phyloP scores from a whole-genome alignment of 106 monocot genomes.

The Dendrobium catenatum region DNA sequence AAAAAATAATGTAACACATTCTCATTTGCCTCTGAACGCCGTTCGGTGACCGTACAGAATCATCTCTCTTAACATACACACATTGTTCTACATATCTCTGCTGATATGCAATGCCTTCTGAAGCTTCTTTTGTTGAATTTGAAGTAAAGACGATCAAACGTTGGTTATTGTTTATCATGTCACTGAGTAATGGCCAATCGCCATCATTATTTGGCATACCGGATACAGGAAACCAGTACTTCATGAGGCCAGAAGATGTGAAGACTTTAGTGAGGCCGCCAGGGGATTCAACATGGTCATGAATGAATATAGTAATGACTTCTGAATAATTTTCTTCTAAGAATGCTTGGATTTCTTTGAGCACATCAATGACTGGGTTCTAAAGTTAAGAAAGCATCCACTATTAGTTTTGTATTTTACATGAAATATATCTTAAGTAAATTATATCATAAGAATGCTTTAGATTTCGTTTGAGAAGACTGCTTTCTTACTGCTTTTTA shows the following conservation, averaged over 20 bases:
- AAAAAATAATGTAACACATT: no score
- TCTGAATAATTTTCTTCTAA: slow-evolving; percentile 42
- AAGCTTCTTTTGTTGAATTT: slow-evolving; percentile 41
- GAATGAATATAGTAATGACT: slow-evolving; percentile 59
- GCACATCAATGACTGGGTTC: not conserved
- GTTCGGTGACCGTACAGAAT: no score
- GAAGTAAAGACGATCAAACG: slow-evolving; percentile 66
- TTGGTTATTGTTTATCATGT: slow-evolving; percentile 58
- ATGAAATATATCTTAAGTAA: not conserved
- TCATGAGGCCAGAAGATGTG: slow-evolving; percentile 38
- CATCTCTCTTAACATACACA: slow-evolving; percentile 27
- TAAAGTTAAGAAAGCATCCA: not conserved
- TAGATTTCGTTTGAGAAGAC: no score
- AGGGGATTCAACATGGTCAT: slow-evolving; percentile 49
- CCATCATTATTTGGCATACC: slow-evolving; percentile 57
- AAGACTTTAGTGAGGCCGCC: slow-evolving; percentile 44
- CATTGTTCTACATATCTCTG: slow-evolving; percentile 58
- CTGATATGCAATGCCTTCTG: slow-evolving; percentile 57
- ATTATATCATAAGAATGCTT: no score
- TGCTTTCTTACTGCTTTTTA: no score
- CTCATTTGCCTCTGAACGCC: no score
- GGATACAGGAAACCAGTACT: slow-evolving; percentile 53
- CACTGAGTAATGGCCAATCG: slow-evolving; percentile 52
- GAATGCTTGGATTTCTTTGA: slow-evolving; percentile 44
- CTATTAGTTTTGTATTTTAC: not conserved